A percentile compares a stretch with the other conserved stretches of the same genome.
Conservation (phyloP, 352 stramenopile genomes). For the Globisporangium okanoganense region DNA sequence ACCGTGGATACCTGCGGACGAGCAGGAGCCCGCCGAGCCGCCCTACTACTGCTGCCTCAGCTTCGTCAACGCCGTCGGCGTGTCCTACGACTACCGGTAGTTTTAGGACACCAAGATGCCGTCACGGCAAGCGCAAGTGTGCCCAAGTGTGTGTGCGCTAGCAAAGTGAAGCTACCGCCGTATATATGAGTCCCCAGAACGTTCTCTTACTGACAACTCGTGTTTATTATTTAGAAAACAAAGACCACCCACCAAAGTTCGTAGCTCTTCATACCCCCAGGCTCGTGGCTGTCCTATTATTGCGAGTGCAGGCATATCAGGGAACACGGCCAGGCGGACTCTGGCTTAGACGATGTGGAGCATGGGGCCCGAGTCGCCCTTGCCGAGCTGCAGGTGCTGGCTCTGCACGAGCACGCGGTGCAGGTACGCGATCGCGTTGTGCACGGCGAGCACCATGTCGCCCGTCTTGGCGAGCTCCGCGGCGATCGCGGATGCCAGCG, state of each 20-base stretch:
- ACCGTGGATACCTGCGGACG: conserved; percentile 43
- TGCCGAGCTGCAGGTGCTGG: conserved; percentile 28
- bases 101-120: too few relatives aligned
- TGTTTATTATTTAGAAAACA: conserved; percentile 10
- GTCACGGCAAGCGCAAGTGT: too few relatives aligned
- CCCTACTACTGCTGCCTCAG: conserved; percentile 80
- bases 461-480: conserved; percentile 67
- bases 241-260: neutral
- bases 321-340: neutral
- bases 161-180: conserved; percentile 8
- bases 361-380: conserved; percentile 38
- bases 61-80: conserved; percentile 42
- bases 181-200: neutral
- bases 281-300: neutral
- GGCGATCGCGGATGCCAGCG: conserved; percentile 90
- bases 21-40: conserved; percentile 25
- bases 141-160: too few relatives aligned
- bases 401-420: conserved; percentile 36
- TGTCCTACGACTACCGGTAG: conserved; percentile 12
- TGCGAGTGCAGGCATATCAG: neutral
- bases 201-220: neutral
- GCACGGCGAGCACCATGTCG: conserved; percentile 35
- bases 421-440: conserved; percentile 36
- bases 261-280: neutral
- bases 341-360: conserved; percentile 27